Conservation (phyloP, 371 early-diverging fungal genomes). For the Zychaea mexicana region DNA sequence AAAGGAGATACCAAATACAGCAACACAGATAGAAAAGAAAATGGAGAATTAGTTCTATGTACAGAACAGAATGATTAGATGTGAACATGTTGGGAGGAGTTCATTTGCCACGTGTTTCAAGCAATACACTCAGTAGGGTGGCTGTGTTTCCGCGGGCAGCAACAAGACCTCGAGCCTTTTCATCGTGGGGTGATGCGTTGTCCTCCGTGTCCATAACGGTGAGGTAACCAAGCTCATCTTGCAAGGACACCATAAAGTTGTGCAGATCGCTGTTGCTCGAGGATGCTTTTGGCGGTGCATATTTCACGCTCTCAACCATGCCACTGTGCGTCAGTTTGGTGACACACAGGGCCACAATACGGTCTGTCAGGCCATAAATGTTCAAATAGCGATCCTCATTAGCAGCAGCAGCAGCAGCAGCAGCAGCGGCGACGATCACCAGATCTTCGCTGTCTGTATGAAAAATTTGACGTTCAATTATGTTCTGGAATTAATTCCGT, state of each 20-base stretch:
- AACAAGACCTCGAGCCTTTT: background rate
- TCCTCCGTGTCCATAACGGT: background rate
- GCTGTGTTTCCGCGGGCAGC: constrained; percentile 3
- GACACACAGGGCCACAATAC: background rate
- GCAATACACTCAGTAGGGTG: background rate
- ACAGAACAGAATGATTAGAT: no score
- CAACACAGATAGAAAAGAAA: no score
- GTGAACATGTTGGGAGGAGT: no score
- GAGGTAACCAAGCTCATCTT: constrained; percentile 8
- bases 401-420: background rate
- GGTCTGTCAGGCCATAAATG: constrained; percentile 1
- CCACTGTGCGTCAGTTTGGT: background rate
- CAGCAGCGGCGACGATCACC: background rate
- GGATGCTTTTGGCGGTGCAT: background rate
- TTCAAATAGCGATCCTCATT: background rate
- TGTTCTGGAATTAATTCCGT: background rate
- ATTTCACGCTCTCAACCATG: background rate
- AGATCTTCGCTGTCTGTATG: background rate
- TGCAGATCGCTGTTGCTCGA: background rate
- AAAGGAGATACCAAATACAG: background rate
- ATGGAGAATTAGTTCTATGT: no score
- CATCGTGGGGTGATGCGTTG: background rate
- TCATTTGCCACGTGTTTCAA: background rate
- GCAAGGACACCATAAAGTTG: constrained; percentile 5
- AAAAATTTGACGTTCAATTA: background rate